Conservation (phyloP, 1,284 basidiomycete species). For the Tetrapyrgos nigripes region DNA sequence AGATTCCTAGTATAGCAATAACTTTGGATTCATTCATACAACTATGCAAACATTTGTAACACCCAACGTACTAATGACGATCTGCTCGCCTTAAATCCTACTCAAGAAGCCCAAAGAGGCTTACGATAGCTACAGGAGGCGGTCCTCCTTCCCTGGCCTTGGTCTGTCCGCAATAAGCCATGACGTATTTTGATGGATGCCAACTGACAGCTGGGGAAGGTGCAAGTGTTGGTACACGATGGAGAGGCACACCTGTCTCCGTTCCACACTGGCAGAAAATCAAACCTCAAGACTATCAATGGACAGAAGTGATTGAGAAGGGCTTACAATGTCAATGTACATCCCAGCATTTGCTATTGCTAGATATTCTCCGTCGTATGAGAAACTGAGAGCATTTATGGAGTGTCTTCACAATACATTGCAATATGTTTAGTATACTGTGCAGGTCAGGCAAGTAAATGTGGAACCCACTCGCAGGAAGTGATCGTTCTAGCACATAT, state of each 20-base stretch:
- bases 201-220: constrained; percentile 74
- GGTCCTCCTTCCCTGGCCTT: constrained; percentile 65
- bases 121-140: constrained; percentile 67
- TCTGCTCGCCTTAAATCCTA: no score
- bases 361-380: constrained; percentile 79
- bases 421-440: background rate
- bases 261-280: constrained; percentile 63
- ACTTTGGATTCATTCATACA: no score
- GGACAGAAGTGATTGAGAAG: background rate
- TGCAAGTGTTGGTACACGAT: constrained; percentile 70
- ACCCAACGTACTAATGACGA: no score
- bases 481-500: constrained; percentile 77
- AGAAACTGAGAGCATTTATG: constrained; percentile 81
- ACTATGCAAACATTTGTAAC: no score
- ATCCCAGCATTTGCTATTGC: constrained; percentile 74
- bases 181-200: constrained; percentile 80
- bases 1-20: no score
- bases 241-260: constrained; percentile 72
- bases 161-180: constrained; percentile 81
- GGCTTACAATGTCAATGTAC: constrained; percentile 76
- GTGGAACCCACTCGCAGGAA: constrained; percentile 71
- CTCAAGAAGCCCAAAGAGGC: constrained; percentile 61
- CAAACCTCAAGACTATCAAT: background rate
- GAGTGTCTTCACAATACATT: constrained; percentile 54
- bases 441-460: background rate